Percentiles rank a stretch among this genome's conserved stretches.
phyloP scores from a whole-genome alignment of 306 rosid species.

The Dalbergia oliveri region DNA sequence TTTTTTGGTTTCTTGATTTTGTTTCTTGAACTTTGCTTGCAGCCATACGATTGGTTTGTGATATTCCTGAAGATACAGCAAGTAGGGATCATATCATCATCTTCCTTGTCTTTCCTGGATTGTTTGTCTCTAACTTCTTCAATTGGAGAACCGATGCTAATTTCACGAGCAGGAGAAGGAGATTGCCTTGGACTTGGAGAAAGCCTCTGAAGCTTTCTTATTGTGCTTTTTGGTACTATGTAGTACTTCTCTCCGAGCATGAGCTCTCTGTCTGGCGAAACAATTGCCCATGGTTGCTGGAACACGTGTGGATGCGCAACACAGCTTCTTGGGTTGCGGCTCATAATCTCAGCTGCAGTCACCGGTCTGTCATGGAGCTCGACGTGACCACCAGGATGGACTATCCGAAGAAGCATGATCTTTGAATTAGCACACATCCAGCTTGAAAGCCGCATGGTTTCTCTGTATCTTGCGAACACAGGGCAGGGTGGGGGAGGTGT shows the following conservation, averaged over 20 bases:
- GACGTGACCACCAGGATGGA: constrained; percentile 66
- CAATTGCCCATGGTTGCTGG: constrained; percentile 79
- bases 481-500: constrained; percentile 12
- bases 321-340: constrained; percentile 59
- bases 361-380: constrained; percentile 72
- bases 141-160: constrained; percentile 22
- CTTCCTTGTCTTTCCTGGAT: constrained; percentile 45
- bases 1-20: constrained; percentile 29
- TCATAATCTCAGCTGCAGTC: constrained; percentile 66
- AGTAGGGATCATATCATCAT: constrained; percentile 41
- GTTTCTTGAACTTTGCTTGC: constrained; percentile 33
- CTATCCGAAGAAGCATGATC: constrained; percentile 59
- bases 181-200: constrained; percentile 49
- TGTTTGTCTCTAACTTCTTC: constrained; percentile 38
- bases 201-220: constrained; percentile 67
- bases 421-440: constrained; percentile 61
- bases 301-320: constrained; percentile 66
- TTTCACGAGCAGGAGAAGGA: constrained; percentile 45
- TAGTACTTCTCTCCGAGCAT: constrained; percentile 70
- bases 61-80: constrained; percentile 48
- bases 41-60: constrained; percentile 35
- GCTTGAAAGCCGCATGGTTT: constrained; percentile 56
- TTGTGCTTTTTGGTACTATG: constrained; percentile 63
- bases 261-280: constrained; percentile 69
- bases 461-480: constrained; percentile 6